phyloP scores from a whole-genome alignment of 1,284 basidiomycete genomes.

The Wolfiporia cocos region DNA sequence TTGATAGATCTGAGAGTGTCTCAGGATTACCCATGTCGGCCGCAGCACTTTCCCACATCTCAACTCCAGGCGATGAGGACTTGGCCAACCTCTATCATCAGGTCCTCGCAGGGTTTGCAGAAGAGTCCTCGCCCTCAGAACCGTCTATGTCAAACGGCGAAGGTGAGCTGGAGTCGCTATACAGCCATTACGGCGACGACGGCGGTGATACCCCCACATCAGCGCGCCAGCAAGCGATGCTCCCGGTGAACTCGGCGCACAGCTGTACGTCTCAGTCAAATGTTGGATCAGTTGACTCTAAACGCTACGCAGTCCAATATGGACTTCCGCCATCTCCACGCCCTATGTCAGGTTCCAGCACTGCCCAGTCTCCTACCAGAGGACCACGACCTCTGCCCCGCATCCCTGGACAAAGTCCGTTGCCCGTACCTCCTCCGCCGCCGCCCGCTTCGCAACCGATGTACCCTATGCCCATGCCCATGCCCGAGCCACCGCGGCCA shows the following conservation, averaged over 20 bases:
- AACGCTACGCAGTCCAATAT: conserved; percentile 11
- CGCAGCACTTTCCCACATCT: conserved; percentile 17
- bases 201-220: conserved; percentile 23
- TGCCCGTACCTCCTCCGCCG: conserved; percentile 19
- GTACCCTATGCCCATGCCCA: conserved; percentile 4
- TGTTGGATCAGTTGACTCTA: conserved; percentile 9
- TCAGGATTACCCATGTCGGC: conserved; percentile 17
- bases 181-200: conserved; percentile 25
- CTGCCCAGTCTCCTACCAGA: conserved; percentile 21
- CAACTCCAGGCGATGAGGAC: conserved; percentile 56
- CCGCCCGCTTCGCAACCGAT: conserved; percentile 13
- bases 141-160: conserved; percentile 26
- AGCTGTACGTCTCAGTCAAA: conserved; percentile 19
- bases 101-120: conserved; percentile 59
- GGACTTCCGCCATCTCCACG: conserved; percentile 23
- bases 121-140: conserved; percentile 36
- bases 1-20: neutral
- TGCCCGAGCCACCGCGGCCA: conserved; percentile 24
- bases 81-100: conserved; percentile 66
- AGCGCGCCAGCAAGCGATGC: conserved; percentile 17
- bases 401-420: conserved; percentile 18
- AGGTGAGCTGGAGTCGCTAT: conserved; percentile 23
- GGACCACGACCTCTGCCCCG: conserved; percentile 25
- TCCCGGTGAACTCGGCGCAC: conserved; percentile 13
- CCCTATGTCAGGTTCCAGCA: conserved; percentile 10